Base-by-base conservation (phyloP, 176 grass and related monocot genomes). In the Aegilops longissima region DNA sequence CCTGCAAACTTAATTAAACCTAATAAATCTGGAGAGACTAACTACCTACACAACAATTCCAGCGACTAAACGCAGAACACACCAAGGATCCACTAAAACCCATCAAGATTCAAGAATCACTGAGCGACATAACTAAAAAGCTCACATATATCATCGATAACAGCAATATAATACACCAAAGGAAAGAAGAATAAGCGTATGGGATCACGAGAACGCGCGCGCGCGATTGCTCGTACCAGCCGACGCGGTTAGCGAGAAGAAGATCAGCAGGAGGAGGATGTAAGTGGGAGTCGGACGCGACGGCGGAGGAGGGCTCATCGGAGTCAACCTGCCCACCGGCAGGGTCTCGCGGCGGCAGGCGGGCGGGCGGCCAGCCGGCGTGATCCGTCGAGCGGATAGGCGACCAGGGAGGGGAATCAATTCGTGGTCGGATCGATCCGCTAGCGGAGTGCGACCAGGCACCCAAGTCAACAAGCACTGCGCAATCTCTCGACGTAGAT, bases 151-250 rank as follows among this genome's bases (percentile, higher is more conserved):
- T 11, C 24, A 5, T 56, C 6, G 11, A 24, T 13, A 20, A 39
- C 62, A 56, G 16, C 31, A 70, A 40, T 8, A 71, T 59, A 59
- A 59, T 59, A 25, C 45, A 70, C 70, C 17, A 85, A 85, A 75
- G 20, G 27, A 65, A 82, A 21, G 20, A 20, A 35, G 20, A 61
- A 61, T 40, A 87, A 62, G 35, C 54, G 47, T 3, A 17, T 1
- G 76, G 87, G 81, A 84, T 81, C 82, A 45, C 16, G 54, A 62
- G 69, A 3, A 39, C 7, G n/a, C 9, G 74, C 4, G 39, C 11
- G 52, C 39, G 63, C 62, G 63, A 72, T 38, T 77, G 61, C 61
- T 14, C 51, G 61, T 91, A 91, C 90, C 90, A 71, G 82, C 86
- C 76, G 82, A 85, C 2, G 77, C 82, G 70, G 64, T 11, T 16